A percentile compares a stretch with the other conserved stretches of the same genome.
These are phyloP conservation scores for Kwoniella shandongensis DNA, from an alignment of 768 basidiomycete species.

Conservation along the genomic window DNA sequence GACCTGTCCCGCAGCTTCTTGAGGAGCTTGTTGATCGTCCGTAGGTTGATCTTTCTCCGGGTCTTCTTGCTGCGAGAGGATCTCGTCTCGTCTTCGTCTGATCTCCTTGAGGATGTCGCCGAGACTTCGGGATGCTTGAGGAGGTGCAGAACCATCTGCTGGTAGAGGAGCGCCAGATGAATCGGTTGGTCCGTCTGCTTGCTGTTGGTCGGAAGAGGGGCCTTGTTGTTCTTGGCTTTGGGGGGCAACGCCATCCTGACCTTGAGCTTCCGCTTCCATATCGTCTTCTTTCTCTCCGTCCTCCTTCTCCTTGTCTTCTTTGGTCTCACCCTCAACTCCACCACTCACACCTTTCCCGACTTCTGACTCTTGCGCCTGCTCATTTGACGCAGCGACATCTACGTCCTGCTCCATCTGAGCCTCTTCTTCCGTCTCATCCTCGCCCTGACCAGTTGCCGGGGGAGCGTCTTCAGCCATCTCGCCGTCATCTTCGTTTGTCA, in stretches of 20 bases:
- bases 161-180: constrained; percentile 42
- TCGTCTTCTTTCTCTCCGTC: constrained; percentile 44
- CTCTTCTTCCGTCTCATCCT: constrained; percentile 47
- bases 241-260: constrained; percentile 31
- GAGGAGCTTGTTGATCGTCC: constrained; percentile 25
- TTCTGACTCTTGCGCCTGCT: constrained; percentile 45
- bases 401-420: constrained; percentile 38
- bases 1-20: constrained; percentile 55
- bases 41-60: constrained; percentile 48
- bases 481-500: constrained; percentile 40
- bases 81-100: constrained; percentile 77
- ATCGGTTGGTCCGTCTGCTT: constrained; percentile 52
- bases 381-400: constrained; percentile 43
- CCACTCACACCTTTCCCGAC: constrained; percentile 34
- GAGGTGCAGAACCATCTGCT: constrained; percentile 30
- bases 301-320: constrained; percentile 56
- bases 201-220: constrained; percentile 42
- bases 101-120: constrained; percentile 83
- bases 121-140: constrained; percentile 63
- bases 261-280: constrained; percentile 30
- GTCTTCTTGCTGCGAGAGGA: constrained; percentile 55
- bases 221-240: constrained; percentile 41
- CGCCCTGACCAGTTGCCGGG: constrained; percentile 40
- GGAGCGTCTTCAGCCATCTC: constrained; percentile 41
- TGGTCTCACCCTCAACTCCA: constrained; percentile 20